Conservation (phyloP, 2,329 filamentous ascomycete species). For the Pseudogymnoascus sp. region DNA sequence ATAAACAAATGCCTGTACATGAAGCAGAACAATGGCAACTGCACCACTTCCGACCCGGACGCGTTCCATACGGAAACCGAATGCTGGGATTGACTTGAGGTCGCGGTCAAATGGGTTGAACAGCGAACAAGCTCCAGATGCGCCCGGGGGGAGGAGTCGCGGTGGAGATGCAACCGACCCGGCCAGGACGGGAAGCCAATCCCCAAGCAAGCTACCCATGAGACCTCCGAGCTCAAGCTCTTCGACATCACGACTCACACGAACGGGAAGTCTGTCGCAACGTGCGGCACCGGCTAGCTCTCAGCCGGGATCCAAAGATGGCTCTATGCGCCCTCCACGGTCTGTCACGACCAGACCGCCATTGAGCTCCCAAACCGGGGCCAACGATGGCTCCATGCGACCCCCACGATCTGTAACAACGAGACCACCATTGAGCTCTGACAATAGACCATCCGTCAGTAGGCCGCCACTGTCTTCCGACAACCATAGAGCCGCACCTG, state of each 20-base stretch:
- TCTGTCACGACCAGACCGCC: slow-evolving; percentile 5
- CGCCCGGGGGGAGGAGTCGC: slow-evolving; percentile 3
- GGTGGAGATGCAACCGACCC: slow-evolving; percentile 10
- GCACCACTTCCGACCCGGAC: slow-evolving; percentile 21
- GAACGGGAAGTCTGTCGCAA: background rate
- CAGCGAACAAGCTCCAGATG: slow-evolving; percentile 7
- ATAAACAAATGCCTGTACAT: background rate
- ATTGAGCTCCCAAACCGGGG: background rate
- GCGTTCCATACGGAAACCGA: slow-evolving; percentile 21
- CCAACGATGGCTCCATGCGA: slow-evolving; percentile 8
- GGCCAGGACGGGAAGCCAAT: slow-evolving; percentile 20
- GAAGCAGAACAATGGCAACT: slow-evolving; percentile 4
- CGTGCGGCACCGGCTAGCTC: background rate
- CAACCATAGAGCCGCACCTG: background rate
- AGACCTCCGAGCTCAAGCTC: slow-evolving; percentile 5
- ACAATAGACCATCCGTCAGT: background rate
- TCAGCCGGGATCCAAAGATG: background rate
- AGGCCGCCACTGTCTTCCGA: background rate
- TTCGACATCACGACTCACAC: background rate
- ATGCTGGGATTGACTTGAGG: slow-evolving; percentile 8
- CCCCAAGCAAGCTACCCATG: slow-evolving; percentile 28
- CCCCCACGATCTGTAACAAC: slow-evolving; percentile 5
- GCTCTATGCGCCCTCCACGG: slow-evolving; percentile 8
- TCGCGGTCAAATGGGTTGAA: background rate
- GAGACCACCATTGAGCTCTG: background rate